Evolutionary conservation across 768 basidiomycete genomes (phyloP).

Genomic region (Lentinula edodes): DNA sequence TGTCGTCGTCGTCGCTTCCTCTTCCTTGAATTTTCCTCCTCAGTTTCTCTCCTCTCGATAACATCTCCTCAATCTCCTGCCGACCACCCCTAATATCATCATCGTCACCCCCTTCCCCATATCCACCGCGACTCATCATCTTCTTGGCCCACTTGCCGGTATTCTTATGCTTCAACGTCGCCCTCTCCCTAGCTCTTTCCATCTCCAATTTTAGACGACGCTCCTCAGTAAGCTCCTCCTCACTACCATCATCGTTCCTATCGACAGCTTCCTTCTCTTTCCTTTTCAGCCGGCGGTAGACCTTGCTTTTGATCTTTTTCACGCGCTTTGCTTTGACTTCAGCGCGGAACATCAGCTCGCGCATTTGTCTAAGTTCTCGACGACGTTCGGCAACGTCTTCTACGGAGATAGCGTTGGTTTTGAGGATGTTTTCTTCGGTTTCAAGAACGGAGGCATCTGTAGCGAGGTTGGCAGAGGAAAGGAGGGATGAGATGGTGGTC

Average conservation of each 20-base stretch:
- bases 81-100: constrained; percentile 32
- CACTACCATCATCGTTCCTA: constrained; percentile 40
- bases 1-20: constrained; percentile 49
- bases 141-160: constrained; percentile 85
- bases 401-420: constrained; percentile 74
- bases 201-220: constrained; percentile 65
- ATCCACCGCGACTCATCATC: constrained; percentile 51
- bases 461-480: constrained; percentile 76
- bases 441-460: constrained; percentile 36
- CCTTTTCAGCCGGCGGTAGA: constrained; percentile 80
- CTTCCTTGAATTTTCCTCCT: constrained; percentile 70
- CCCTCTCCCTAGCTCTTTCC: constrained; percentile 81
- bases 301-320: constrained; percentile 94
- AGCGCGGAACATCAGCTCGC: constrained; percentile 90
- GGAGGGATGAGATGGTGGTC: constrained; percentile 73
- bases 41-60: constrained; percentile 75
- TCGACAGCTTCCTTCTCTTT: constrained; percentile 65
- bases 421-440: constrained; percentile 67
- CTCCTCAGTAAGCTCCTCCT: constrained; percentile 41
- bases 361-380: constrained; percentile 78
- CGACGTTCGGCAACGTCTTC: constrained; percentile 85
- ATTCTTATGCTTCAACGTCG: constrained; percentile 82
- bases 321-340: constrained; percentile 87
- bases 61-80: constrained; percentile 78
- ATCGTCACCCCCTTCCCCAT: constrained; percentile 57